phyloP scores from a whole-genome alignment of 2,329 filamentous ascomycete species.

The Fusarium abutilonis region DNA sequence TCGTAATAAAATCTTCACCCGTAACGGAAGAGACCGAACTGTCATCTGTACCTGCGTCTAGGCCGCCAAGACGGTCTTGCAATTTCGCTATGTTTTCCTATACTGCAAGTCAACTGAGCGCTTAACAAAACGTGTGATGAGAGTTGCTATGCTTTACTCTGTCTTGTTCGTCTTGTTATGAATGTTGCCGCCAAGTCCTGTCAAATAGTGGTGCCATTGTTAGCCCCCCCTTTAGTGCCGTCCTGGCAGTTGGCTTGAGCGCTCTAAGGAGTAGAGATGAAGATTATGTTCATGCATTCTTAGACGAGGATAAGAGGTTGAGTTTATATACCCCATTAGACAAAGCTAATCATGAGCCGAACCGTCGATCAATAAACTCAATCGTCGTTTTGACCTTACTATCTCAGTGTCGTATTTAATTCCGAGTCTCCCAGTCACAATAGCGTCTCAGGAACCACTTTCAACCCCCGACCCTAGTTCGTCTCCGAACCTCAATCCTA shows the following conservation, averaged over 20 bases:
- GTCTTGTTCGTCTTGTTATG: constrained; percentile 13
- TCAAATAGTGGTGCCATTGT: constrained; percentile 13
- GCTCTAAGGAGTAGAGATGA: constrained; percentile 2
- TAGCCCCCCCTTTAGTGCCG: constrained; percentile 16
- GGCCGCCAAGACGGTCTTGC: constrained; percentile 7
- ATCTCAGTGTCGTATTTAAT: background rate
- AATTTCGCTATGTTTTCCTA: constrained; percentile 9
- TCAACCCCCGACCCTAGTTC: constrained; percentile 17
- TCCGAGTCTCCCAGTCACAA: constrained; percentile 9
- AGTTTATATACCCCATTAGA: background rate
- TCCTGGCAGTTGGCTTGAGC: constrained; percentile 8
- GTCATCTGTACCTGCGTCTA: background rate
- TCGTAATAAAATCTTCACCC: too few relatives aligned
- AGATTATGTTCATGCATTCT: constrained; percentile 2
- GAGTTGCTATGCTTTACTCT: background rate
- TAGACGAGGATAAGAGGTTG: too few relatives aligned
- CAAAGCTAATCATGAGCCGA: constrained; percentile 14
- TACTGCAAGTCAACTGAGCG: constrained; percentile 16
- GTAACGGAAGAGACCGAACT: too few relatives aligned
- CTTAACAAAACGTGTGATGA: constrained; percentile 25
- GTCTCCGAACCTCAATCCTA: constrained; percentile 35
- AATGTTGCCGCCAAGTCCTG: constrained; percentile 17
- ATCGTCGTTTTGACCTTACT: background rate
- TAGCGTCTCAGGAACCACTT: constrained; percentile 27
- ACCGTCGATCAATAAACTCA: constrained; percentile 14